Percentiles rank a stretch among this genome's conserved stretches.
phyloP scores from a whole-genome alignment of 306 rosid genomes.

The Myrica gale region DNA sequence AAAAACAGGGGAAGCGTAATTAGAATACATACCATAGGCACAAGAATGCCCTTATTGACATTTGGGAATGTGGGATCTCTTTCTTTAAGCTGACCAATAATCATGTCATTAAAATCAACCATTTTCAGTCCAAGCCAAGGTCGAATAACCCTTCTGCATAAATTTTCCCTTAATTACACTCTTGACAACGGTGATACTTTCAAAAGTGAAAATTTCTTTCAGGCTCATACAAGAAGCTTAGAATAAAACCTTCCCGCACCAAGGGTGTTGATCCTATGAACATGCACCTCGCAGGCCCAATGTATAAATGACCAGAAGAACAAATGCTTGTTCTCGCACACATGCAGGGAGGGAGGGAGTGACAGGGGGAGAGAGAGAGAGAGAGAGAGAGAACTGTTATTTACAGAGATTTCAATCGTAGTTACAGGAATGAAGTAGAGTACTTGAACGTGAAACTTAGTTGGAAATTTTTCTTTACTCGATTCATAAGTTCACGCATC shows the following conservation, averaged over 20 bases:
- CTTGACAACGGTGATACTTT: conserved; percentile 11
- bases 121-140: conserved; percentile 95
- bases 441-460: not conserved
- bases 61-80: conserved; percentile 66
- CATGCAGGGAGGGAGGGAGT: not conserved
- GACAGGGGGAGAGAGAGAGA: not conserved
- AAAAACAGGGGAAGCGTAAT: conserved; percentile 4
- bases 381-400: not conserved
- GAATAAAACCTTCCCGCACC: not conserved
- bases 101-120: conserved; percentile 81
- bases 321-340: too few species aligned
- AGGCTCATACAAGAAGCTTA: not conserved
- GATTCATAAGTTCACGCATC: not conserved
- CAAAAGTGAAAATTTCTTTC: not conserved
- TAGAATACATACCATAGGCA: conserved; percentile 58
- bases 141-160: conserved; percentile 78
- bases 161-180: conserved; percentile 15
- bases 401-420: not conserved
- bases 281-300: not conserved
- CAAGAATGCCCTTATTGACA: conserved; percentile 72
- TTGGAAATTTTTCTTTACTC: not conserved
- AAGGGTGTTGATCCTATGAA: not conserved
- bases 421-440: not conserved
- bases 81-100: conserved; percentile 66
- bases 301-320: not conserved